Base-by-base conservation (phyloP, 2,329 filamentous ascomycete species). In the Alternaria metachromatica region DNA sequence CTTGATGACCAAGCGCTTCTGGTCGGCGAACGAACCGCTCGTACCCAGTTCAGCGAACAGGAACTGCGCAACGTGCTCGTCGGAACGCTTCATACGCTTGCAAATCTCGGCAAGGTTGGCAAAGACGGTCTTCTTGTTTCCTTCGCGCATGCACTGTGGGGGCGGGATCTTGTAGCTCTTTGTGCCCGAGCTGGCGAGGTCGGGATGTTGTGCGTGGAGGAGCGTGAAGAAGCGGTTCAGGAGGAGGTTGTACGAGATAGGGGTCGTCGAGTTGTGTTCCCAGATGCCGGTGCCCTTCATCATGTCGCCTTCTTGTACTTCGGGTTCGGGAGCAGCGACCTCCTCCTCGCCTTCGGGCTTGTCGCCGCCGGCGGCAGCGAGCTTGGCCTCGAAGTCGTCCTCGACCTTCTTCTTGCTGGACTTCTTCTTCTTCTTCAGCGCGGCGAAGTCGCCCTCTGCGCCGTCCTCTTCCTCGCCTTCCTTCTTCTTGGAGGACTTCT, bases 141-240 rank as follows among this genome's bases (percentile, higher is more conserved):
- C 96, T 94, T 99, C 96, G 85, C 96, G 94, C 79, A 98, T 89
- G 85, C 96, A 98, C 86, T 99, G 96, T 55, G 96, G 96, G 57
- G 96, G 96, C 56, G 96, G 96, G 74, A 99, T 99, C 89, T 98
- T 98, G 89, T 98, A 99, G 83, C 92, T 96, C 87, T 94, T 96
- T 77, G 90, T 89, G 71, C 93, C 93, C 80, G 90, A 92, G 67
- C 92, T 91, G 69, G 95, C 91, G 77, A 98, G 91, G 81, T 99
- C 96, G 74, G 96, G 96, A 86, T 99, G 97, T 87, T 96, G 94
- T 83, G 95, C 92, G 82, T 96, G 90, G 68, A 99, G 89, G 72
- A 97, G 91, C 79, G 89, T 91, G 88, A 97, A 99, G 88, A 99
- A 99, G 73, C 96, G 93, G 77, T 87, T 88, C 70, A 98, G 90